phyloP scores from a whole-genome alignment of 1,284 basidiomycete species.

The Malassezia dermatis region DNA sequence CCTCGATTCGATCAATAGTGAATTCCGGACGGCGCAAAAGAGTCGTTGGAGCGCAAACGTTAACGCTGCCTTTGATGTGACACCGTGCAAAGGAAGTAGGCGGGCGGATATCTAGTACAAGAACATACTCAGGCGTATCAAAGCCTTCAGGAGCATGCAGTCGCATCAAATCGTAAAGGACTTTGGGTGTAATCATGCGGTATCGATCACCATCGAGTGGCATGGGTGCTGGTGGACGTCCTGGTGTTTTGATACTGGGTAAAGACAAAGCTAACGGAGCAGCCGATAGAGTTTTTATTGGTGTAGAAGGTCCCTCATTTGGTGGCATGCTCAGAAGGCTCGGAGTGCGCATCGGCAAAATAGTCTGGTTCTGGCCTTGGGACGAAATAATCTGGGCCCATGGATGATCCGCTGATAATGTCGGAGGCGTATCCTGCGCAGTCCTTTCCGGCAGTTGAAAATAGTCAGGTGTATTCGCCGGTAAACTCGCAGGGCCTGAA shows the following conservation, averaged over 20 bases:
- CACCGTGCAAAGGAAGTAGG: slow-evolving; percentile 50
- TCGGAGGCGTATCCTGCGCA: background rate
- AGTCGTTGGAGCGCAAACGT: slow-evolving; percentile 83
- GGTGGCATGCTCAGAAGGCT: background rate
- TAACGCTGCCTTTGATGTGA: slow-evolving; percentile 56
- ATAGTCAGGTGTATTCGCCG: background rate
- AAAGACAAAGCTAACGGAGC: background rate
- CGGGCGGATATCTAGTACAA: slow-evolving; percentile 73
- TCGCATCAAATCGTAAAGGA: background rate
- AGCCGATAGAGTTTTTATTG: background rate
- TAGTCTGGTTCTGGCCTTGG: background rate
- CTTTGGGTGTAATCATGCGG: background rate
- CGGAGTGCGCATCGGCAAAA: background rate
- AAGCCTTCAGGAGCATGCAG: background rate
- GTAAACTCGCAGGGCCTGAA: background rate
- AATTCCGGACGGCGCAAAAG: slow-evolving; percentile 55
- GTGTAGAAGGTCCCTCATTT: background rate
- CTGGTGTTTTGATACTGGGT: background rate
- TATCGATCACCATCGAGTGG: background rate
- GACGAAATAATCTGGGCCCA: slow-evolving; percentile 3
- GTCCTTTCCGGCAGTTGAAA: background rate
- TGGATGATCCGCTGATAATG: slow-evolving; percentile 1
- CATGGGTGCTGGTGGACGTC: background rate
- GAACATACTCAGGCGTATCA: slow-evolving; percentile 16
- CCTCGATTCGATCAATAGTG: slow-evolving; percentile 37